Evolutionary conservation across 306 rosid genomes (phyloP).

Genomic region (Dryas drummondii): DNA sequence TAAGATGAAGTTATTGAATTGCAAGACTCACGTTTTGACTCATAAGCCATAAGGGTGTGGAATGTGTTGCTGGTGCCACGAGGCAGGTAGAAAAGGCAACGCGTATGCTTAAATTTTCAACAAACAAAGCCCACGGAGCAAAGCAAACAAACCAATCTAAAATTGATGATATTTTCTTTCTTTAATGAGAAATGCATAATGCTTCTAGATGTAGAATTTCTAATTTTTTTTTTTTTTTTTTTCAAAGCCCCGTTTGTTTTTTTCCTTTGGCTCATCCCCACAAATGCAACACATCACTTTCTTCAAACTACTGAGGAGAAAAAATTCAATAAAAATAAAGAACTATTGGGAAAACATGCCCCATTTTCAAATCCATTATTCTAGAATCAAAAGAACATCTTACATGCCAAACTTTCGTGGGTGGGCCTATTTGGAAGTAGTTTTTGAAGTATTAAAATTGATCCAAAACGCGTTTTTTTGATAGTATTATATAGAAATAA

Average conservation of each 20-base stretch:
- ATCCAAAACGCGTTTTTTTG: too few relatives aligned
- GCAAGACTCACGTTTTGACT: neutral
- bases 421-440: too few relatives aligned
- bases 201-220: neutral
- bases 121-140: neutral
- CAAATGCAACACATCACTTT: neutral
- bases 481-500: too few relatives aligned
- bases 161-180: neutral
- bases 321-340: too few relatives aligned
- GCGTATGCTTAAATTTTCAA: neutral
- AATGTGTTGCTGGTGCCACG: neutral
- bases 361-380: constrained; percentile 3
- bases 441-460: too few relatives aligned
- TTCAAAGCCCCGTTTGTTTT: neutral
- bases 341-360: neutral
- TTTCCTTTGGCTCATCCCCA: neutral
- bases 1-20: neutral
- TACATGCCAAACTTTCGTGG: too few relatives aligned
- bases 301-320: neutral
- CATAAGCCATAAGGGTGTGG: neutral
- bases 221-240: neutral
- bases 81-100: neutral
- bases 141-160: too few relatives aligned
- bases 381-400: neutral
- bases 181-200: neutral